Base-by-base conservation (phyloP, 148 eudicot species). In the Camellia granthamiana region DNA sequence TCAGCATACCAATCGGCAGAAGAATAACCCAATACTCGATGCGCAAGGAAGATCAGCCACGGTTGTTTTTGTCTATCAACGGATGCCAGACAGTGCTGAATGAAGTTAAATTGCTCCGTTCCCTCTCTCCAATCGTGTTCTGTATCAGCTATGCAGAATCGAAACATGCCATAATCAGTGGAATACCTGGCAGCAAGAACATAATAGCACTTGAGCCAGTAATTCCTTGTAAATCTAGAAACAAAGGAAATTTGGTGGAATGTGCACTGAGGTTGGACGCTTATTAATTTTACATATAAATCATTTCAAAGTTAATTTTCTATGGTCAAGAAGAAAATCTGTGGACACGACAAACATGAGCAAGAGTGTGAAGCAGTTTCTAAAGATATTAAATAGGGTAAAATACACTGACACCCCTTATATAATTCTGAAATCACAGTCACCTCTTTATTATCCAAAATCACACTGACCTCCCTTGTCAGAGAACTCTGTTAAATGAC, bases 91-190 rank as follows among this genome's bases (percentile, higher is more conserved):
- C 97, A 95, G 71, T 87, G 88, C 80, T 95, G 97, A 30, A 95
- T 93, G 81, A 95, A 95, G 43, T 90, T 84, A 68, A 92, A 92
- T 73, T 95, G 98, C 75, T 95, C 97, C 1, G 91, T 86, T 67
- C 97, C 98, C 77, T 91, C 96, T 83, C 97, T 81, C 98, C 98
- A 95, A 75, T 95, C 98, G 7, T 90, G 92, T 85, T 95, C 97
- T 44, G 98, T 88, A 77, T 95, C 91, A 54, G 98, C 98, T 65
- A 95, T 81, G 78, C 97, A 95, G 83, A 95, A 95, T 47, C 91
- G 84, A 84, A 95, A 95, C 98, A 95, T 95, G 55, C 97, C 97
- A 74, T 91, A 95, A 80, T 95, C 98, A 11, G 98, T 93, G 47
- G 93, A 82, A 62, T 95, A 95, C 98, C 98, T 93, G 87, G 44